Evolutionary conservation across 2,329 filamentous ascomycete genomes (phyloP).

Genomic region (Fusarium sp.): DNA sequence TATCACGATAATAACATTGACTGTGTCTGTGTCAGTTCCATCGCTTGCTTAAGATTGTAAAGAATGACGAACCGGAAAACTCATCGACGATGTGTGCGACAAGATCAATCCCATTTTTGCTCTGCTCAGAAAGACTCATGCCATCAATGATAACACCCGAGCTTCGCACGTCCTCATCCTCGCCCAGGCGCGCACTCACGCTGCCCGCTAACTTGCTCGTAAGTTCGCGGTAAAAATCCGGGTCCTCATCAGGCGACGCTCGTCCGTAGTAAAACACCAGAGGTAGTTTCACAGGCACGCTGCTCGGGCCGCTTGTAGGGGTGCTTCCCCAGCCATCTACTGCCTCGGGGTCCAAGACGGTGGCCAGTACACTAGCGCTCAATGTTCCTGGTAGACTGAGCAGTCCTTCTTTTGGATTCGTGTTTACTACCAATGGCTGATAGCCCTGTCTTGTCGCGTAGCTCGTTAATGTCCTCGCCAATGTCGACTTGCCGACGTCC

Average conservation of each 20-base stretch:
- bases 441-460: slow-evolving; percentile 79
- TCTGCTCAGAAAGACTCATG: slow-evolving; percentile 72
- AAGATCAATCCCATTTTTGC: slow-evolving; percentile 75
- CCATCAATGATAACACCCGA: slow-evolving; percentile 89
- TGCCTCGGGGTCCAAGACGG: slow-evolving; percentile 80
- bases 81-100: slow-evolving; percentile 77
- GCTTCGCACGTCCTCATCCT: slow-evolving; percentile 74
- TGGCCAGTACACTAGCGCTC: slow-evolving; percentile 86
- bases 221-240: slow-evolving; percentile 76
- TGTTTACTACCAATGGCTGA: slow-evolving; percentile 84
- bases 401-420: slow-evolving; percentile 83
- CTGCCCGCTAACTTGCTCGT: slow-evolving; percentile 80
- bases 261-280: slow-evolving; percentile 90
- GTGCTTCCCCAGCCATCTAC: slow-evolving; percentile 90
- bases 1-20: slow-evolving; percentile 83
- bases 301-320: slow-evolving; percentile 88
- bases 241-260: slow-evolving; percentile 75
- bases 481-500: slow-evolving; percentile 82
- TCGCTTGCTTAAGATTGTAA: too few relatives aligned
- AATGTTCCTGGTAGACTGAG: slow-evolving; percentile 81
- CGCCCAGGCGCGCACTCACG: slow-evolving; percentile 78
- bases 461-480: slow-evolving; percentile 78
- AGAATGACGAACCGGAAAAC: slow-evolving; percentile 55
- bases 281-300: slow-evolving; percentile 89
- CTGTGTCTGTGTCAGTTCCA: slow-evolving; percentile 62